Evolutionary conservation across 129 eudicot species (phyloP), one percentile per base, ranked within the genome.

Genomic region (Arctium lappa): DNA sequence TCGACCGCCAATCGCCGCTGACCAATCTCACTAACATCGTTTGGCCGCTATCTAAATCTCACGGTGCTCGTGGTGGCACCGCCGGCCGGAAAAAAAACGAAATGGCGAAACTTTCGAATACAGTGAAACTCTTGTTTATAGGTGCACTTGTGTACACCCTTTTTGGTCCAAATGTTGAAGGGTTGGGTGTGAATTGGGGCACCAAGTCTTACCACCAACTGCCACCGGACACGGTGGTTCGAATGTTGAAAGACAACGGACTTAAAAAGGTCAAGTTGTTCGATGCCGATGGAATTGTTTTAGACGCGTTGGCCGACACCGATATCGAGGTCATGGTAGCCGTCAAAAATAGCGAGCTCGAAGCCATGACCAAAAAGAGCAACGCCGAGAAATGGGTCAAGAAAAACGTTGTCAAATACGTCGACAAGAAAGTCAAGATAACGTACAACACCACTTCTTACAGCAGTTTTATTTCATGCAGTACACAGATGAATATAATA

Each of bases 171-270:
- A 40, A 72, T 31, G 89, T 86, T 56, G 71, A 81, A 16, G 88
- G 89, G 27, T 50, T 87, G 66, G 91, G 89, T 33, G 89, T 90
- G 81, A 90, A 90, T 63, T 90, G 91, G 93, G 93, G 89, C 1
- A 85, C 86, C 42, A 38, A 69, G 11, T 40, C 85, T 31, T 13
- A 71, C 32, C 93, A 87, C 65, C 72, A 40, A 13, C 40, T 90
- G 36, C 88, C 88, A 16, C 86, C 88, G 0, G 80, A 85, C 7
- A 73, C 68, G 1, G 88, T 87, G 71, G 86, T 90, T 48, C 81
- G 77, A 50, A 79, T 90, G 91, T 18, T 90, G 82, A 76, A 87
- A 66, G 91, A 82, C 69, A 87, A 90, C 65, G 91, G 84, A 6
- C 40, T 90, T 44, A 73, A 68, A 10, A 90, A 90, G 85, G 91